phyloP scores from a whole-genome alignment of 768 basidiomycete genomes.

The Calocybe indica region DNA sequence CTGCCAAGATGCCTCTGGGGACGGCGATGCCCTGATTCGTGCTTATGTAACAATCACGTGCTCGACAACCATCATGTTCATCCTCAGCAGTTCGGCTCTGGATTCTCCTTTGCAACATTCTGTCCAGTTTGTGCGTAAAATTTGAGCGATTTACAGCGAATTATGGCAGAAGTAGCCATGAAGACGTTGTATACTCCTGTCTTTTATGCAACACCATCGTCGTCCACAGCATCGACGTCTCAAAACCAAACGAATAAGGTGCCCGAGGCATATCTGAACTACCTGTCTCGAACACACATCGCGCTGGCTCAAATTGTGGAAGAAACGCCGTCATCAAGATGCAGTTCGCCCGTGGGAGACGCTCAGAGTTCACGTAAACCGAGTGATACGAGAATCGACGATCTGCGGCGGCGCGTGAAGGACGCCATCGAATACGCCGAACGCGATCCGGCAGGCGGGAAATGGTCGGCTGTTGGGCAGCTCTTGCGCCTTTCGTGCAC shows the following conservation, averaged over 20 bases:
- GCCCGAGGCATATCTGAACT: slow-evolving; percentile 13
- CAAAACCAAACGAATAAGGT: not conserved
- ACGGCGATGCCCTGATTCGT: too few species aligned
- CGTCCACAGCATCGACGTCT: slow-evolving; percentile 4
- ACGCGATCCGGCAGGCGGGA: slow-evolving; percentile 35
- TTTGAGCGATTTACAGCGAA: too few species aligned
- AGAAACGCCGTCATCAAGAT: slow-evolving; percentile 19
- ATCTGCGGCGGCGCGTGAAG: slow-evolving; percentile 24
- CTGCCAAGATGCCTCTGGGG: too few species aligned
- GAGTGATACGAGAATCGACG: slow-evolving; percentile 17
- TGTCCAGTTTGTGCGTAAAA: too few species aligned
- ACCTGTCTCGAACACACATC: slow-evolving; percentile 16
- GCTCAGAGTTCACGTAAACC: slow-evolving; percentile 6
- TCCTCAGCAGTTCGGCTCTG: too few species aligned
- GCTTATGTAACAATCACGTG: too few species aligned
- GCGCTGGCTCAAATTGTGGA: slow-evolving; percentile 21
- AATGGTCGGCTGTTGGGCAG: slow-evolving; percentile 38
- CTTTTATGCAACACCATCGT: slow-evolving; percentile 9
- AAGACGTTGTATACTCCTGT: slow-evolving; percentile 14
- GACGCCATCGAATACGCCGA: slow-evolving; percentile 28
- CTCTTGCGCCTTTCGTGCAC: slow-evolving; percentile 35
- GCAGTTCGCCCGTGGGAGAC: slow-evolving; percentile 6
- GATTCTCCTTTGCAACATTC: too few species aligned
- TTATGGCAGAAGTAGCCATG: too few species aligned
- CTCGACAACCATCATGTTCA: too few species aligned